phyloP scores from a whole-genome alignment of 768 basidiomycete species.

The Boletellus sp. region DNA sequence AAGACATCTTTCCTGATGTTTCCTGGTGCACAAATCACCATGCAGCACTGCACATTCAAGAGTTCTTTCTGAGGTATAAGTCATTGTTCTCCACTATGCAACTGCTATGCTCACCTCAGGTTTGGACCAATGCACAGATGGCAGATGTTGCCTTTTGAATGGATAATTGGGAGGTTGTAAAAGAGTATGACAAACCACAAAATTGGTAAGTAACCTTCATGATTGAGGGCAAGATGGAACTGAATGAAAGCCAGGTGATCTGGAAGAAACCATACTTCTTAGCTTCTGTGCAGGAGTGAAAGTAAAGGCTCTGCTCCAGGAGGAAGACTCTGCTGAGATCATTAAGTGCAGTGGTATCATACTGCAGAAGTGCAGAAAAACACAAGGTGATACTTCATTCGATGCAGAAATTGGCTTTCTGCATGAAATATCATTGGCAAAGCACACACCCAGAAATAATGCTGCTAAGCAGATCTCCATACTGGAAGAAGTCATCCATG shows the following conservation, averaged over 20 bases:
- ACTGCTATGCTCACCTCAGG: no score
- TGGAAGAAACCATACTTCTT: neutral
- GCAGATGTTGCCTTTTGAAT: slow-evolving; percentile 35
- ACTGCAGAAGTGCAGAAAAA: neutral
- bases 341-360: no score
- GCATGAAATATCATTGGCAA: neutral
- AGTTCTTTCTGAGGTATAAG: slow-evolving; percentile 27
- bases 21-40: slow-evolving; percentile 33
- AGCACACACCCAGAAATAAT: neutral
- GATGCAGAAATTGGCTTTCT: neutral
- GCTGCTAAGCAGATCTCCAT: neutral
- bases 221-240: no score
- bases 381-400: neutral
- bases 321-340: no score
- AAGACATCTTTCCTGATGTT: slow-evolving; percentile 15
- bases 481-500: neutral
- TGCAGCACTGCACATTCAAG: slow-evolving; percentile 27
- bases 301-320: neutral
- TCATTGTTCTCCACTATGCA: no score
- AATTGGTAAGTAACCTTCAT: neutral
- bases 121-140: slow-evolving; percentile 23
- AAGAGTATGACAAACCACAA: slow-evolving; percentile 6
- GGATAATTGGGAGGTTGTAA: slow-evolving; percentile 25
- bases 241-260: neutral
- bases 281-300: neutral